Base-by-base conservation (phyloP, 148 eudicot species). In the Camellia granthamiana region DNA sequence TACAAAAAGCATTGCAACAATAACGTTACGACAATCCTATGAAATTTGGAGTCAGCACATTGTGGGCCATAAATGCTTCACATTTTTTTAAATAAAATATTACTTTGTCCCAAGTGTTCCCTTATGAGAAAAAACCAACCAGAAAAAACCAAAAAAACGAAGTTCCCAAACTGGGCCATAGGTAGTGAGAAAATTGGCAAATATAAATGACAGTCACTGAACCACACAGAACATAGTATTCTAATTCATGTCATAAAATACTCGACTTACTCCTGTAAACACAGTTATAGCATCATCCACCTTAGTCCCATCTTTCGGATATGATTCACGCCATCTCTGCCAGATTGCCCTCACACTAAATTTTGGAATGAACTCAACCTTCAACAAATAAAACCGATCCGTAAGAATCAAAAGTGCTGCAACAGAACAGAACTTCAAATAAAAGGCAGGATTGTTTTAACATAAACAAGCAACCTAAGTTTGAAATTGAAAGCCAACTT, bases 281-380 rank as follows among this genome's bases (percentile, higher is more conserved):
- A 91, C 98, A 82, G 99, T 93, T 67, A 92, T 66, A 15, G 99
- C 95, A 86, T 83, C 82, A 77, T 88, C 89, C 52, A 70, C 84
- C 84, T 85, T 87, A 3, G 87, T 77, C 78, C 89, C 90, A 81
- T 93, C 98, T 21, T 76, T 80, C 78, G 97, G 94, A 80, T 96
- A 93, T 42, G 99, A 93, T 79, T 96, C 95, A 68, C 99, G 90
- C 98, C 97, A 96, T 88, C 94, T 93, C 84, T 96, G 93, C 99
- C 99, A 96, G 86, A 96, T 91, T 84, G 98, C 98, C 43, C 99
- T 92, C 79, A 96, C 99, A 81, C 98, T 93, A 81, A 96, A 96
- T 86, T 96, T 96, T 80, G 99, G 97, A 85, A 96, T 87, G 88
- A 96, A 96, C 78, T 96, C 95, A 82, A 96, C 99, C 99, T 96